Evolutionary conservation across 805 yeast genomes (phyloP), one percentile per base, ranked within the genome.

Genomic region (Nakazawaea peltata): DNA sequence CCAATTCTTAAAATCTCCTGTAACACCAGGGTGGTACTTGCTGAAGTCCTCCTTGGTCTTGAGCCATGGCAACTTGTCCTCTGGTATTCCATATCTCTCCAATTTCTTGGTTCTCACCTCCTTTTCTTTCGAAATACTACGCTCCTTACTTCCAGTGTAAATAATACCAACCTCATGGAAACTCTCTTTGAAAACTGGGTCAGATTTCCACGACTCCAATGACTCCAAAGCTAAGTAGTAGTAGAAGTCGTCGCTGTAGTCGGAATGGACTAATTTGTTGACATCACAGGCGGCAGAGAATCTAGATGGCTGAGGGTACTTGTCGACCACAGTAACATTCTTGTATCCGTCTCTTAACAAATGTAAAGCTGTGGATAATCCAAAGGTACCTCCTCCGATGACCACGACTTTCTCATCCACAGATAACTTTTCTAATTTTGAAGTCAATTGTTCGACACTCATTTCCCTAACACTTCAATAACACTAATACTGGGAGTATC

Each of bases 321-420:
- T 50, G 41, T 53, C 58, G 7, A 53, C 22, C 7, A 43, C 49
- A 11, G 40, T 23, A 16, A 51, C 45, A 25, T 51, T 37, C 39
- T 36, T 44, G 22, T 40, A 49, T 6, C 46, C 48, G 15, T 36
- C 32, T 25, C 34, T 34, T 1, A 44, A 34, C 4, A 59, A 43
- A 17, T 52, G 53, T 3, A 54, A 33, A 2, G 54, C 51, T 0
- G 61, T 50, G 2, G 61, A 56, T 7, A 57, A 47, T 3, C 63
- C 62, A 45, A 51, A 56, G 2, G 56, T 60, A 6, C 62, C 61
- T 36, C 58, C 53, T 1, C 63, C 63, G 11, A 57, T 42, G 3
- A 49, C 42, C 11, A 36, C 26, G 19, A 34, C 25, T 19, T 29
- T 24, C 12, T 29, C 38, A 8, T 34, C 33, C 7, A 29, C 24